Base-by-base conservation (phyloP, 1,284 basidiomycete species). In the Pseudozyma sp. region DNA sequence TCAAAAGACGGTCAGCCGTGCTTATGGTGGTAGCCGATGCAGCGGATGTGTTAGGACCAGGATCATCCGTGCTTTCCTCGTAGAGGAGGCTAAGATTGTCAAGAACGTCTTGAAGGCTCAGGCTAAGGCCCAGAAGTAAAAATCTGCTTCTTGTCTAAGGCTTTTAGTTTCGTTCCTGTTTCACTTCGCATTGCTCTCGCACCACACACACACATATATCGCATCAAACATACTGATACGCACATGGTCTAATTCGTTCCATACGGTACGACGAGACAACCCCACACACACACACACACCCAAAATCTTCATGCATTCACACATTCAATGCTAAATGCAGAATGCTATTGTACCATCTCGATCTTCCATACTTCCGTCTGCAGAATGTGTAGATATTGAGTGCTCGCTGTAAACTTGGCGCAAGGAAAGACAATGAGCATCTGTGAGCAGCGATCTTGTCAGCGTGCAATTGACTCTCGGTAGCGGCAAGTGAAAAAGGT, bases 1-100 rank as follows among this genome's bases (percentile, higher is more conserved):
- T 42, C 64, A 78, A 52, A 85, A 85, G 83, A 77, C 77, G 11
- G 83, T 85, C 18, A 75, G 77, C 68, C 75, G 83, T 39, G 83
- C 83, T 40, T 85, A 85, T 77, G 83, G 83, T 65, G 83, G 83
- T 21, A 76, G 65, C 61, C 74, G 83, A 50, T 85, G 83, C 78
- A 79, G 78, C 34, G 71, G 70, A 55, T 85, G 83, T 59, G 82
- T 85, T 39, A 72, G 83, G 48, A 83, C 82, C 21, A 36, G 57
- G 81, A 95, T 99, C 85, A 92, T 99, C 85, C 93, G 97, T 70
- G 95, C 97, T 76, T 99, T 99, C 91, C 88, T 99, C 75, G 93
- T 99, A 63, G 97, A 99, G 89, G 95, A 99, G 89, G 96, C 96
- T 53, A 99, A 98, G 90, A 98, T 99, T 83, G 96, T 99, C 86